Base-by-base conservation (phyloP, 2,329 filamentous ascomycete species). In the Neodidymelliopsis sp. region DNA sequence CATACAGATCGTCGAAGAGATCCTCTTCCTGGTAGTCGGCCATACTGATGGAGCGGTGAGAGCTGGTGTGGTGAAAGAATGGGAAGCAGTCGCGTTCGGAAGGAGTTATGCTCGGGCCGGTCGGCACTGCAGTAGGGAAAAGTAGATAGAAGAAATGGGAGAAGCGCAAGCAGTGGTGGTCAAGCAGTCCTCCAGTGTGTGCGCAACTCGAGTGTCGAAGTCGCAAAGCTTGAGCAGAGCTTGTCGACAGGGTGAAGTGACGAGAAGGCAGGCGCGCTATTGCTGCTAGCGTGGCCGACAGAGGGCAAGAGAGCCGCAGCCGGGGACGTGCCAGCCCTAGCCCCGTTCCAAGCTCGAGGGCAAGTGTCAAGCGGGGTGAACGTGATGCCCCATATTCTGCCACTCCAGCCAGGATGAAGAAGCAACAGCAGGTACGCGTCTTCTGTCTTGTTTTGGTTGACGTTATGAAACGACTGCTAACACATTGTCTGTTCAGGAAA, bases 1-100 rank as follows among this genome's bases (percentile, higher is more conserved):
- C 90, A 77, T 80, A 96, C 91, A 96, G 84, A 77, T 96, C 92
- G 66, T 91, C 91, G 75, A 96, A 96, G 75, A 96, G 89, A 81
- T 96, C 91, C 69, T 96, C 92, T 63, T 96, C 91, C 37, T 52
- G 49, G 31, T 92, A 89, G 67, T 94, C 90, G 36, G 89, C 85
- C 49, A 52, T 52, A 15, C 29, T 36, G 40, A 39, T 25, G 30
- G 40, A 11, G 35, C 12, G 33, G 45, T 22, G 33, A 31, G 13
- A 31, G 13, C 19, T 25, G 28, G 13, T 25, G 35, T 19, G 11
- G 13, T 44, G 18, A 22, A 29, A 35, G 31, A 34, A 44, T 34
- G 9, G 19, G 19, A 15, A 23, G 9, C 23, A 35, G 39, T 30
- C 35, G 47, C 40, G 47, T 40, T 12, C 3, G 18, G 15, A 15